Percentiles rank a stretch among this genome's conserved stretches.
Conservation (phyloP, 805 yeast species). For the Candida ipomoeae region DNA sequence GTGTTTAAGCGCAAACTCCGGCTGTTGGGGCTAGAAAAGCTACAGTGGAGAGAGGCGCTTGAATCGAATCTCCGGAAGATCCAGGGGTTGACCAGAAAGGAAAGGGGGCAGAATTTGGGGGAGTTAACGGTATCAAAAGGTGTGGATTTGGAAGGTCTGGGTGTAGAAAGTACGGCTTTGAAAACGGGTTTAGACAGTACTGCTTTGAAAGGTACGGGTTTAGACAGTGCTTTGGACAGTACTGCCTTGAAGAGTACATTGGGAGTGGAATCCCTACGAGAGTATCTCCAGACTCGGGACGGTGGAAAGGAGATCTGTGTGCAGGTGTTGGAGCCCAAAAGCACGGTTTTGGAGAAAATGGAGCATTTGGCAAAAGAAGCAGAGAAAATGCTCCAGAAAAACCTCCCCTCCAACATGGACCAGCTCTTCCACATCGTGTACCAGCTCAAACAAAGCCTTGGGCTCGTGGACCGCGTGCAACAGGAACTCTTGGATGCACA, state of each 20-base stretch:
- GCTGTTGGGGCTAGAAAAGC: slow-evolving; percentile 43
- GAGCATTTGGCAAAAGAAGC: not conserved
- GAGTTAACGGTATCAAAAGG: too few species aligned
- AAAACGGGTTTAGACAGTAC: too few species aligned
- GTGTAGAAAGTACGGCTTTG: too few species aligned
- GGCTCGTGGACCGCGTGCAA: slow-evolving; percentile 18
- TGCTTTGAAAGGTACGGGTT: too few species aligned
- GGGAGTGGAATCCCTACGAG: not conserved
- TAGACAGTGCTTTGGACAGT: too few species aligned
- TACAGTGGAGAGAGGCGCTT: slow-evolving; percentile 41
- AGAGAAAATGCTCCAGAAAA: slow-evolving; percentile 1
- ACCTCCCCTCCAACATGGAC: slow-evolving; percentile 33
- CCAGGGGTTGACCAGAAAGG: slow-evolving; percentile 4
- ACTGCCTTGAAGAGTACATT: too few species aligned
- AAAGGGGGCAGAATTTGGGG: not conserved
- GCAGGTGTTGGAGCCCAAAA: not conserved
- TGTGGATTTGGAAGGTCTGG: too few species aligned
- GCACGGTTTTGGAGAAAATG: not conserved
- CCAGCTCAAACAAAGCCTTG: slow-evolving; percentile 23
- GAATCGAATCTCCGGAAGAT: slow-evolving; percentile 5
- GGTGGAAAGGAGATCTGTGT: not conserved
- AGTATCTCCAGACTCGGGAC: not conserved
- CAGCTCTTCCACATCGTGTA: slow-evolving; percentile 31
- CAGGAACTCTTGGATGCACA: slow-evolving; percentile 7
- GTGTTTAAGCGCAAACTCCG: slow-evolving; percentile 43